Base-by-base conservation (phyloP, 73 alveolate genomes). In the Paramecium pentaurelia region DNA sequence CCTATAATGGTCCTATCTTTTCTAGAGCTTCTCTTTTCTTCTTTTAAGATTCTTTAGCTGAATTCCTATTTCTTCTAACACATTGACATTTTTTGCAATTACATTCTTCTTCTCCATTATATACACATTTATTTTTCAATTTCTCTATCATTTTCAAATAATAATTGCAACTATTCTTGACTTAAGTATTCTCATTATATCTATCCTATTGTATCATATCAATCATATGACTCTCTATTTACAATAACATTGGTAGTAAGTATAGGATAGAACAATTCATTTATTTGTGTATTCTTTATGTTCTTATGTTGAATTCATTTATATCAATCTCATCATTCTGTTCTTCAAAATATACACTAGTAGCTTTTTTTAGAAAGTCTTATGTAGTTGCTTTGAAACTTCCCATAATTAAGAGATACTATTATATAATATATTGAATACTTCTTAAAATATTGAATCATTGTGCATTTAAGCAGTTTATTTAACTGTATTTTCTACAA, bases 11-110 rank as follows among this genome's bases (percentile, higher is more conserved):
- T 16, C 94, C 94, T 4, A 89, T 28, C 88, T 89, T 45, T 32
- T 89, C 84, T 3, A 89, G 68, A 1, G 94, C 94, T 30, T 89
- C 94, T 73, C 94, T 89, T 20, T 89, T 89, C 60, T 89, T 89
- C 49, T 58, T 89, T 51, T 89, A 47, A 9, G 94, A 89, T 89
- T 89, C 94, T 30, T 89, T 89, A 18, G 94, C 94, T 16, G 94
- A 89, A 73, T 89, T 70, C n/a, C 94, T 71, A 47, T 89, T 89
- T 45, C 94, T 89, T 28, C 94, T 40, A 14, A 89, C 73, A 68
- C 94, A 89, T 89, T 89, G 11, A 9, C 94, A 89, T 11, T 89
- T 89, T 47, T 89, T 89, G 58, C 94, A 89, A 28, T 89, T 83
- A 36, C 94, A 89, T 44, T 40, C 51, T 14, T 89, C 94, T 47